Conservation (phyloP, 805 yeast genomes). For the Helenozyma rhizophorensis region DNA sequence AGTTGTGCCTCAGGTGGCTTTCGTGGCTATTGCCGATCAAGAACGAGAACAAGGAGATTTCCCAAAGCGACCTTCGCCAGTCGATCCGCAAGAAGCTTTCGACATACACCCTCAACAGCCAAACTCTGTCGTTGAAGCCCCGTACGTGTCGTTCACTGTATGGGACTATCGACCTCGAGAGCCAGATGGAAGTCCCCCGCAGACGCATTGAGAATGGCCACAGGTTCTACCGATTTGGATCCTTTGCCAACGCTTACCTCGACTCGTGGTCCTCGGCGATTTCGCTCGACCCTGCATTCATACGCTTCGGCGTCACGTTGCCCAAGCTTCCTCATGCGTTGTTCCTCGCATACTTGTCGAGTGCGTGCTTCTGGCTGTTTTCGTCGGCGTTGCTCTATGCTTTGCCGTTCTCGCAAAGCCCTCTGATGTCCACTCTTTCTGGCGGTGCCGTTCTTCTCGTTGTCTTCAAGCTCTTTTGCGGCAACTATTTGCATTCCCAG, state of each 20-base stretch:
- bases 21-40: constrained; percentile 21
- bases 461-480: constrained; percentile 9
- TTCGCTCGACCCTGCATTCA: constrained; percentile 13
- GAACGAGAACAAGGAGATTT: constrained; percentile 6
- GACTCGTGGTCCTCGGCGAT: constrained; percentile 9
- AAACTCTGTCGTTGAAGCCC: constrained; percentile 9
- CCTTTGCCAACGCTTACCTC: constrained; percentile 14
- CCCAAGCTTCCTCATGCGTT: constrained; percentile 6
- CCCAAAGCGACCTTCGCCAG: neutral
- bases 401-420: constrained; percentile 3
- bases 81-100: constrained; percentile 5
- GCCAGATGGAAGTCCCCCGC: constrained; percentile 1
- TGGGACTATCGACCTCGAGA: constrained; percentile 16
- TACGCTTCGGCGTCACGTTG: constrained; percentile 10
- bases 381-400: constrained; percentile 8
- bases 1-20: constrained; percentile 18
- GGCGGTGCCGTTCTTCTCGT: neutral
- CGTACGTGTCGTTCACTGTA: constrained; percentile 7
- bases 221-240: constrained; percentile 19
- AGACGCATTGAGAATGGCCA: constrained; percentile 17
- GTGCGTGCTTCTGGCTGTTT: constrained; percentile 10
- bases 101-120: constrained; percentile 4
- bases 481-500: constrained; percentile 13
- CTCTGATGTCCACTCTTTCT: neutral
- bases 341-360: constrained; percentile 6